Percentiles rank a stretch among this genome's conserved stretches.
Evolutionary conservation across 345 rosid genomes (phyloP).

Genomic region (Lumnitzera racemosa): DNA sequence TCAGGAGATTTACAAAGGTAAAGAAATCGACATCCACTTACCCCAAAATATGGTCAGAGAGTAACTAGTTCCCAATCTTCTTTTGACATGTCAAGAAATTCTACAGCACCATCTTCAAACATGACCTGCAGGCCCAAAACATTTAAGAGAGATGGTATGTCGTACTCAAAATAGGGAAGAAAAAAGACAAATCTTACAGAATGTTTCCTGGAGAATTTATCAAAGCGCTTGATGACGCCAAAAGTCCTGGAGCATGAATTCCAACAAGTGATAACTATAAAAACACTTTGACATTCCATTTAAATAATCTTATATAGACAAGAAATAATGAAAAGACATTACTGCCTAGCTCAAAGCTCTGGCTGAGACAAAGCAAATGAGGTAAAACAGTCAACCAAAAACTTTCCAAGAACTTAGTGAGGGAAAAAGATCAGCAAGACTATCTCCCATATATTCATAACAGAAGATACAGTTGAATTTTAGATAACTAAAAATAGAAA

Average conservation of each 20-base stretch:
- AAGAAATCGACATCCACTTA: not conserved
- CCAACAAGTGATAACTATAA: not conserved
- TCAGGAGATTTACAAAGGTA: no score
- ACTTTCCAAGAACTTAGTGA: no score
- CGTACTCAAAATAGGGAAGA: conserved; percentile 1
- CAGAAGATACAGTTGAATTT: no score
- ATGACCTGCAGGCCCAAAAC: conserved; percentile 34
- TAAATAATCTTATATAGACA: no score
- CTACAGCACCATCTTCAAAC: conserved; percentile 66
- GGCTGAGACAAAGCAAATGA: no score
- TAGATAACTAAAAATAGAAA: no score
- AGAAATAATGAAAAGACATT: no score
- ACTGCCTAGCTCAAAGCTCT: no score
- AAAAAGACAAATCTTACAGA: conserved; percentile 33
- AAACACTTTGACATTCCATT: not conserved
- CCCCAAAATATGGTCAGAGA: conserved; percentile 19
- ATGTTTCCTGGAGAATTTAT: conserved; percentile 53
- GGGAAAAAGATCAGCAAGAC: no score
- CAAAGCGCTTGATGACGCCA: conserved; percentile 58
- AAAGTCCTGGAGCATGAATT: conserved; percentile 38
- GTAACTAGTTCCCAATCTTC: conserved; percentile 56
- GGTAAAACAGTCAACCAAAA: no score
- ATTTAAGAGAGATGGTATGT: not conserved
- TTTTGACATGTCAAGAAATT: conserved; percentile 58
- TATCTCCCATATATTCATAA: no score